Evolutionary conservation across 2,329 filamentous ascomycete genomes (phyloP).

Genomic region (Samsoniella hepiali): DNA sequence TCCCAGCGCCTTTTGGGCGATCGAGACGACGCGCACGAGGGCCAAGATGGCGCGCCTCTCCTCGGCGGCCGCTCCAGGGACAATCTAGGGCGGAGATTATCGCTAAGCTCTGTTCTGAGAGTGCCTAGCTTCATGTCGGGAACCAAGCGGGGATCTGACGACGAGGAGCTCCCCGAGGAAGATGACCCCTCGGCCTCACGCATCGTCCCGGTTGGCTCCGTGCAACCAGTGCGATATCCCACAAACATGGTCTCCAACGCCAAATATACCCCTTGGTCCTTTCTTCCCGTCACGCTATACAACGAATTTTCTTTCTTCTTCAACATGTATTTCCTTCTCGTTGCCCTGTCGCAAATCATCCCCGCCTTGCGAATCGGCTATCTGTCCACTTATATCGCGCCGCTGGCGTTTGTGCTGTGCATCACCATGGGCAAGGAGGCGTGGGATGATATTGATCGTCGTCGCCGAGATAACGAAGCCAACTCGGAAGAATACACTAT

Average conservation of each 20-base stretch:
- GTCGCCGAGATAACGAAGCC: conserved; percentile 85
- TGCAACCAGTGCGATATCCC: conserved; percentile 74
- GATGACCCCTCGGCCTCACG: conserved; percentile 69
- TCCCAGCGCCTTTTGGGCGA: conserved; percentile 63
- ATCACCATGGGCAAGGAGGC: conserved; percentile 97
- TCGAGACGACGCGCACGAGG: conserved; percentile 55
- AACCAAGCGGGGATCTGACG: conserved; percentile 32
- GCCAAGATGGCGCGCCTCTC: conserved; percentile 70
- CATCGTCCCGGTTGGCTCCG: conserved; percentile 70
- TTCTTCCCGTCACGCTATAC: conserved; percentile 89
- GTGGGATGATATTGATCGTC: conserved; percentile 82
- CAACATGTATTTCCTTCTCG: conserved; percentile 97
- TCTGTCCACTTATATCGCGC: conserved; percentile 89
- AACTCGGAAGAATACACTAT: conserved; percentile 88
- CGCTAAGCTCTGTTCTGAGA: conserved; percentile 26
- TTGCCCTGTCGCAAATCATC: conserved; percentile 90
- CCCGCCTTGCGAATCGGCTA: conserved; percentile 89
- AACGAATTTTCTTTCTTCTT: conserved; percentile 99
- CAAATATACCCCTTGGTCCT: conserved; percentile 94
- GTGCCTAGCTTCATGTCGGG: conserved; percentile 31
- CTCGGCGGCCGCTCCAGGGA: conserved; percentile 43
- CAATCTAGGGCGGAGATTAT: conserved; percentile 23
- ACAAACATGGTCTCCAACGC: conserved; percentile 93
- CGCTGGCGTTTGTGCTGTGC: conserved; percentile 82
- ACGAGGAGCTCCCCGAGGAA: conserved; percentile 49